Evolutionary conservation across 2,329 filamentous ascomycete species (phyloP), one percentile per base, ranked within the genome.

Genomic region (Raffaelea ambrosiae): DNA sequence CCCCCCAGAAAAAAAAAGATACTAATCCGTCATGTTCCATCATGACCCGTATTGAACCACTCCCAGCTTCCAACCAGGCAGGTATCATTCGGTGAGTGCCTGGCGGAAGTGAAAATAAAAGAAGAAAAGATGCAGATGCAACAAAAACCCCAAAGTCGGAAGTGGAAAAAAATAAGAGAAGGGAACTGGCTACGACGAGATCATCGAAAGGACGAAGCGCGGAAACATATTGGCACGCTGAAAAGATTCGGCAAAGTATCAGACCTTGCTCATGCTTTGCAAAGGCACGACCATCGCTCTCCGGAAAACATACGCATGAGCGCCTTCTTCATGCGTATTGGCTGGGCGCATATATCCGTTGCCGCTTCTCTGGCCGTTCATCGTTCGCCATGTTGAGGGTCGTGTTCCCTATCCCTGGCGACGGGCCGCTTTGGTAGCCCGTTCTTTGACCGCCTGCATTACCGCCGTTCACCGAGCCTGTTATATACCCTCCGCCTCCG

Each of bases 331-430:
- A 54, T 19, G 53, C 18, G 36, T 51, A 53, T 21, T 53, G 51
- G 9, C 53, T 52, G 1, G 68, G 63, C 3, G 63, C 66, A 48
- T 72, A 75, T 44, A 76, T 49, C 40, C 76, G 65, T 55, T 77
- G 75, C 44, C 76, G 66, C 60, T 79, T 79, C 56, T 77, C 75
- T 0, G 70, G 68, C 42, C 67, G 63, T 20, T 69, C 68, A 14
- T 71, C 68, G 9, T 56, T 58, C 31, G 54, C 48, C 54, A 64
- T 56, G 40, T 63, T 58, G 47, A 66, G 57, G 7, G 57, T 55
- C 20, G 59, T 56, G 56, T 55, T 20, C 53, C 58, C 51, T 22
- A 65, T 61, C 26, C 58, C 57, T 14, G 58, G 58, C 57, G 62
- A 18, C 36, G 47, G 53, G 2, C 51, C 49, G 11, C 40, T 23